Evolutionary conservation across 2,329 filamentous ascomycete genomes (phyloP), one percentile per base, ranked within the genome.

Genomic region (Fusarium azukiicola): DNA sequence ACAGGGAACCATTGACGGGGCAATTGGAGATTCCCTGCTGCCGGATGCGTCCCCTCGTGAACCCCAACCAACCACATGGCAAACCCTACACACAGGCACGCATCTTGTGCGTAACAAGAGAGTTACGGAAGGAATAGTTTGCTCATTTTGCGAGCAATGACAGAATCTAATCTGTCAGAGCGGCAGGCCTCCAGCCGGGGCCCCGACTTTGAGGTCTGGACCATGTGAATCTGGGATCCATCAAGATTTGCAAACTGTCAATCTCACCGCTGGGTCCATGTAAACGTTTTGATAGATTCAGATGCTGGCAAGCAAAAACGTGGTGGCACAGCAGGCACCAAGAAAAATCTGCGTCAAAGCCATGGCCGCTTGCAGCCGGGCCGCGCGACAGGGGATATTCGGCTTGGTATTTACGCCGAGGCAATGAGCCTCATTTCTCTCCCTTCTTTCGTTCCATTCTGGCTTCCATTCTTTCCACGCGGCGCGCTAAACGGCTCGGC

Each of bases 401-500:
- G 71, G 68, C 66, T 66, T 54, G 68, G 54, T 61, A 50, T 44
- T 58, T 40, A 66, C 69, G 69, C 32, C 16, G 46, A 52, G 23
- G 38, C 16, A 68, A 40, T 64, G 70, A 76, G 74, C 71, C 71
- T 74, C 75, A 72, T 67, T 68, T 36, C 69, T 42, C 64, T 66
- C 70, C 49, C 17, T 21, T 36, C 56, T 23, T 38, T 56, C 58
- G 46, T 76, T 78, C 76, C 71, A 78, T 72, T 68, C 69, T 68
- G 52, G 74, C 74, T 78, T 78, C 76, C 69, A 63, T 72, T 32
- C 64, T 56, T 72, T 66, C 76, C 58, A 66, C 6, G 69, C 46
- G 56, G 54, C 73, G 71, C 69, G 71, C 69, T 74, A 76, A 61
- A 42, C 52, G 13, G 49, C 74, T 76, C 74, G 74, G 76, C 71